Conservation (phyloP, 2,329 filamentous ascomycete species). For the Seiridium unicorne region DNA sequence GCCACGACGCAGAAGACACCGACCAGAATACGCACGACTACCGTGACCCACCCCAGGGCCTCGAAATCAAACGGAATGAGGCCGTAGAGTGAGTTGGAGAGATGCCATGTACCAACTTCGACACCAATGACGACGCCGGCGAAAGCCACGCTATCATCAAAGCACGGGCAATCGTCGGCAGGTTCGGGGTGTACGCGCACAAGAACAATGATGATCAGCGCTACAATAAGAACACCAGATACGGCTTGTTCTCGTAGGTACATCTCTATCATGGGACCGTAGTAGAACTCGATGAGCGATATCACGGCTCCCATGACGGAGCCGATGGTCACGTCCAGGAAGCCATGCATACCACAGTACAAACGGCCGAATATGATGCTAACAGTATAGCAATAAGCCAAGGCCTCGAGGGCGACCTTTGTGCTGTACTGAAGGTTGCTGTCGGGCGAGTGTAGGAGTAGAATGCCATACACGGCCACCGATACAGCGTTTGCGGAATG, state of each 20-base stretch:
- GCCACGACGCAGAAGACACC: slow-evolving; percentile 83
- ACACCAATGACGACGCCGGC: slow-evolving; percentile 85
- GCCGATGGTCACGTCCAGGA: slow-evolving; percentile 84
- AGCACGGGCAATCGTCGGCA: slow-evolving; percentile 94
- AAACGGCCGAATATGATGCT: slow-evolving; percentile 90
- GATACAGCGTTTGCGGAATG: slow-evolving; percentile 97
- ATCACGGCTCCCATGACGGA: slow-evolving; percentile 71
- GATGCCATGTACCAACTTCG: slow-evolving; percentile 82
- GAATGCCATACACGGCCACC: slow-evolving; percentile 80
- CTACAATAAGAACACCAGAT: slow-evolving; percentile 61
- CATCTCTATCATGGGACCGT: slow-evolving; percentile 62
- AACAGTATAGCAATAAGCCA: slow-evolving; percentile 80
- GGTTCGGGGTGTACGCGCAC: slow-evolving; percentile 93
- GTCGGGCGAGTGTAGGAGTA: slow-evolving; percentile 66
- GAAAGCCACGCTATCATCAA: slow-evolving; percentile 93
- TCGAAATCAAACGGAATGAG: slow-evolving; percentile 61
- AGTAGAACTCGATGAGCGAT: slow-evolving; percentile 58
- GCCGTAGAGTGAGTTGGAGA: slow-evolving; percentile 52
- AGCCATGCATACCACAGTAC: slow-evolving; percentile 99
- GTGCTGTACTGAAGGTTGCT: slow-evolving; percentile 58
- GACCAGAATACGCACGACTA: slow-evolving; percentile 67
- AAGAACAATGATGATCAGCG: slow-evolving; percentile 67
- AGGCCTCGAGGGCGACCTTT: slow-evolving; percentile 60
- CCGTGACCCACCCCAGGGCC: slow-evolving; percentile 63
- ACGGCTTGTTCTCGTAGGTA: slow-evolving; percentile 68